Evolutionary conservation across 1,284 basidiomycete genomes (phyloP).

Genomic region (Volvariella surrecta): DNA sequence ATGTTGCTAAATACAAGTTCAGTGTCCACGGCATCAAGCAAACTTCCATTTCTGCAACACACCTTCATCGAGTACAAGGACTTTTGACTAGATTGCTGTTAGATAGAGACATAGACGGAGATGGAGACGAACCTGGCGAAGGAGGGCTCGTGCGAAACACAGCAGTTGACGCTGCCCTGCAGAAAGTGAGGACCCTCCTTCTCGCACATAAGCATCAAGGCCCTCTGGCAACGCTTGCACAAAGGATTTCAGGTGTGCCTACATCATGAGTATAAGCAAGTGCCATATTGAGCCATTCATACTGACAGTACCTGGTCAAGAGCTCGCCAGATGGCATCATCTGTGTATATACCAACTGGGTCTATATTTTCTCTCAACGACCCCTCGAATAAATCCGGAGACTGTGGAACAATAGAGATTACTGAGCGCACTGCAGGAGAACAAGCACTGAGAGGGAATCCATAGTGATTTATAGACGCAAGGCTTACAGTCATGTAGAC

Average conservation of each 20-base stretch:
- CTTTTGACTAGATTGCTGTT: constrained; percentile 47
- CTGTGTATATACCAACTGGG: constrained; percentile 61
- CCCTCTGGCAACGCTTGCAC: constrained; percentile 64
- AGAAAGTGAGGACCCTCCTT: constrained; percentile 79
- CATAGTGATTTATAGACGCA: not conserved
- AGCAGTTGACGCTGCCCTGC: constrained; percentile 82
- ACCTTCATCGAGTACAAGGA: constrained; percentile 89
- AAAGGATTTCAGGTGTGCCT: constrained; percentile 64
- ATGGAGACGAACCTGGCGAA: constrained; percentile 43
- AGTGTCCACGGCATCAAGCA: constrained; percentile 2
- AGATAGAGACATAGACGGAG: not conserved
- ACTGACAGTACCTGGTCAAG: constrained; percentile 64
- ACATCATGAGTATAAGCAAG: not conserved
- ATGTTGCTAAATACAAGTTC: constrained; percentile 43
- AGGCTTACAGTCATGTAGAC: constrained; percentile 64
- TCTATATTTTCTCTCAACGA: constrained; percentile 82
- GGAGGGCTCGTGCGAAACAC: constrained; percentile 74
- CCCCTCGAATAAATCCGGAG: constrained; percentile 77
- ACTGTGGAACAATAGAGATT: constrained; percentile 89
- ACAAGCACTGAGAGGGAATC: not conserved
- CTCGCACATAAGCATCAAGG: constrained; percentile 70
- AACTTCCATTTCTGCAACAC: constrained; percentile 9
- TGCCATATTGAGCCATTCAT: constrained; percentile 1
- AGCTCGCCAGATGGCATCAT: constrained; percentile 79
- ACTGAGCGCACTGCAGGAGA: constrained; percentile 48